Conservation (phyloP, 495 filamentous ascomycete genomes). For the Penicillium canariense region DNA sequence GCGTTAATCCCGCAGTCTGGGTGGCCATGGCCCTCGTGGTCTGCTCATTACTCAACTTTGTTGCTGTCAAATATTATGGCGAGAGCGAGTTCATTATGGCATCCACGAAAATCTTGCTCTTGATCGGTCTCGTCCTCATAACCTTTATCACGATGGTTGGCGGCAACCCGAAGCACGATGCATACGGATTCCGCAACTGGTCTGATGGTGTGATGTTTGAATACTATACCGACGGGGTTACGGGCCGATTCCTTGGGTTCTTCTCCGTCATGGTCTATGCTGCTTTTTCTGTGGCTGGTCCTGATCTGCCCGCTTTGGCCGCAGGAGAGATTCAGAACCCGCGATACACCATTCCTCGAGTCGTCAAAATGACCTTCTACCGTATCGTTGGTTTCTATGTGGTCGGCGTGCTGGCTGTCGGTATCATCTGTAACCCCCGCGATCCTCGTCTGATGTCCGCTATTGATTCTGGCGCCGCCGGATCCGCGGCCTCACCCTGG, state of each 20-base stretch:
- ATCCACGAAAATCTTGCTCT: constrained; percentile 70
- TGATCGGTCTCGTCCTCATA: constrained; percentile 65
- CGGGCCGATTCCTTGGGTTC: constrained; percentile 42
- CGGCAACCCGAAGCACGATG: constrained; percentile 58
- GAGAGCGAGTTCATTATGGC: constrained; percentile 75
- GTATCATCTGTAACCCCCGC: constrained; percentile 46
- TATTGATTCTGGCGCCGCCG: constrained; percentile 42
- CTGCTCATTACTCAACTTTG: constrained; percentile 62
- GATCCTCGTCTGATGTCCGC: constrained; percentile 55
- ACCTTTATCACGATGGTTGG: constrained; percentile 69
- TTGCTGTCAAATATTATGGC: constrained; percentile 67
- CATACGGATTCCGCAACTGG: constrained; percentile 71
- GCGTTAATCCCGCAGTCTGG: constrained; percentile 55
- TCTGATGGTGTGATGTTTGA: constrained; percentile 36
- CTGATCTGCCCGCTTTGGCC: constrained; percentile 73
- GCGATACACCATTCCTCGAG: constrained; percentile 69
- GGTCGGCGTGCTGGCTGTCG: constrained; percentile 51
- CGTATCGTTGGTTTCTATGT: constrained; percentile 81
- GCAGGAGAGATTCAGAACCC: constrained; percentile 80
- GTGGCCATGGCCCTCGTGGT: constrained; percentile 69
- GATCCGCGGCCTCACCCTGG: constrained; percentile 50
- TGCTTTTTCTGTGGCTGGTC: constrained; percentile 51
- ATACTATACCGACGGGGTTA: constrained; percentile 30
- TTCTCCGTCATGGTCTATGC: constrained; percentile 46
- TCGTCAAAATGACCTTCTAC: constrained; percentile 77